phyloP scores from a whole-genome alignment of 768 basidiomycete species.

The Lactarius hengduanensis region DNA sequence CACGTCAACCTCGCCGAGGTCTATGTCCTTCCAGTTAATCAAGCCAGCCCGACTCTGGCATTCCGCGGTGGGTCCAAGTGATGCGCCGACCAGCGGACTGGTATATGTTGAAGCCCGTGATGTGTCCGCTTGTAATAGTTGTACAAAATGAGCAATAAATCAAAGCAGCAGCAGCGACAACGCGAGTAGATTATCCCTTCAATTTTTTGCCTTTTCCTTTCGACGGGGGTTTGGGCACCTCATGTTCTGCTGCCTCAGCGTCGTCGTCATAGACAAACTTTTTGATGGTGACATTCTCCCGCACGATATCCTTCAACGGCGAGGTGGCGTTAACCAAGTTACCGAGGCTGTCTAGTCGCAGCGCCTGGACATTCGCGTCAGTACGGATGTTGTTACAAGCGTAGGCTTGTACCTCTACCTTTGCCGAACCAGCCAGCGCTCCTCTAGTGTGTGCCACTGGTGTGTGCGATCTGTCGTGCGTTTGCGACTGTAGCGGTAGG shows the following conservation, averaged over 20 bases:
- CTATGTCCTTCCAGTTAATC: conserved; percentile 75
- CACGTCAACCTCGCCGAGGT: conserved; percentile 91
- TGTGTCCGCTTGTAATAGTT: conserved; percentile 7
- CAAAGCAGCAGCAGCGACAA: conserved; percentile 26
- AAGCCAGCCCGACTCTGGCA: conserved; percentile 65
- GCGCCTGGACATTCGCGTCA: conserved; percentile 41
- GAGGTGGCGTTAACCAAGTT: conserved; percentile 60
- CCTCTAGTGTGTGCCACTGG: conserved; percentile 47
- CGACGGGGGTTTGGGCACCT: conserved; percentile 33
- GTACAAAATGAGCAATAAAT: conserved; percentile 20
- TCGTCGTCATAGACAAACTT: conserved; percentile 82
- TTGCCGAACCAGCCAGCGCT: conserved; percentile 65
- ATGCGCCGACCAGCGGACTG: conserved; percentile 20
- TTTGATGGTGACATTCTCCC: conserved; percentile 69
- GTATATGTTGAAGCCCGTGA: conserved; percentile 11
- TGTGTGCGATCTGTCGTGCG: conserved; percentile 40
- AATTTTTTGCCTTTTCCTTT: conserved; percentile 53
- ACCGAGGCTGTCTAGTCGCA: conserved; percentile 67
- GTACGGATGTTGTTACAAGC: background rate
- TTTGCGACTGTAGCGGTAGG: conserved; percentile 50
- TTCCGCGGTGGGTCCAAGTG: conserved; percentile 44
- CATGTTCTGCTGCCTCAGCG: conserved; percentile 33
- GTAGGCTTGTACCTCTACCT: conserved; percentile 45
- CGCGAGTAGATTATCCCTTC: conserved; percentile 39
- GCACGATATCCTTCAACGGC: conserved; percentile 55